Conservation (phyloP, 2,329 filamentous ascomycete genomes). For the Penicillium sp. region DNA sequence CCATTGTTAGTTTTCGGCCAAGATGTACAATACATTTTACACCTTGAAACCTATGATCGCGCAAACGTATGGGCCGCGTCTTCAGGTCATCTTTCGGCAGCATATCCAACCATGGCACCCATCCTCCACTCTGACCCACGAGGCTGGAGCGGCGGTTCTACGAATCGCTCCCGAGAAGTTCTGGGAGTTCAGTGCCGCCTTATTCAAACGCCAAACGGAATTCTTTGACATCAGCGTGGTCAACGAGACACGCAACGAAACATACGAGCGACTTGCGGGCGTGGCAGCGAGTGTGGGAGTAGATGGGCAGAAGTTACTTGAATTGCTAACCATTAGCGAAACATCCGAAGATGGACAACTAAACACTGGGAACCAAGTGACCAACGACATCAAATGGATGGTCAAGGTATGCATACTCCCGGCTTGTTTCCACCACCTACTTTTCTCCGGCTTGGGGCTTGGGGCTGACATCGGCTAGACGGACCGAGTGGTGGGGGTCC, state of each 20-base stretch:
- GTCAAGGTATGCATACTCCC: conserved; percentile 62
- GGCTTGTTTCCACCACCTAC: background rate
- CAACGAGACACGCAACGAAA: conserved; percentile 79
- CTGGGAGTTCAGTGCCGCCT: conserved; percentile 72
- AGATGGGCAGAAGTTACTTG: conserved; percentile 69
- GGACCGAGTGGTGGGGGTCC: conserved; percentile 74
- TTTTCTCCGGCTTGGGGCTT: background rate
- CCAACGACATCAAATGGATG: conserved; percentile 79
- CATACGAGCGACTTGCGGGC: conserved; percentile 75
- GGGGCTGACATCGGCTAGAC: conserved; percentile 36
- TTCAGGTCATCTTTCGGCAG: conserved; percentile 83
- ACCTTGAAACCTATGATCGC: conserved; percentile 65
- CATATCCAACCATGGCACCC: conserved; percentile 97
- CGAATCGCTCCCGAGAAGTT: conserved; percentile 70
- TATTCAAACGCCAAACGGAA: conserved; percentile 69
- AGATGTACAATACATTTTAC: conserved; percentile 77
- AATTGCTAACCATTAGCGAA: conserved; percentile 67
- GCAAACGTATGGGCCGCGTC: conserved; percentile 58
- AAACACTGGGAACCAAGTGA: conserved; percentile 80
- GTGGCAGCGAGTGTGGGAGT: conserved; percentile 70
- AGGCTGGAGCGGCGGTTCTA: conserved; percentile 81
- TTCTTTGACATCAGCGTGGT: conserved; percentile 87
- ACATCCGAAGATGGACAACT: conserved; percentile 68
- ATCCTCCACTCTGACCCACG: conserved; percentile 69
- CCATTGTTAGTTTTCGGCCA: conserved; percentile 57